Evolutionary conservation across 2,329 filamentous ascomycete genomes (phyloP).

Genomic region (Fonsecaea nubica): DNA sequence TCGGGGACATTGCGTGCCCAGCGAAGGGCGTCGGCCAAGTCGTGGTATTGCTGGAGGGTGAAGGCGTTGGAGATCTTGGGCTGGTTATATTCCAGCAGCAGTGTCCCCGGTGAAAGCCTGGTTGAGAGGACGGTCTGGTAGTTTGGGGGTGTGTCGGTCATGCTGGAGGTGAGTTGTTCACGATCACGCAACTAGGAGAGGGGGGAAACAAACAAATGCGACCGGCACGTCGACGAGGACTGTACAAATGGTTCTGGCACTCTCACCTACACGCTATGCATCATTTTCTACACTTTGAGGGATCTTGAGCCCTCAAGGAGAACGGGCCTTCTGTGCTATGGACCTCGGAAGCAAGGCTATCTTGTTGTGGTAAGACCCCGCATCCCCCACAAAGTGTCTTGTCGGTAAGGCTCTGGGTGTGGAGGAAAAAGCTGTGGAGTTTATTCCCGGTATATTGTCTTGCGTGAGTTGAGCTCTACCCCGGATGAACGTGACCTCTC

Average conservation of each 20-base stretch:
- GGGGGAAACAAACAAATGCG: background rate
- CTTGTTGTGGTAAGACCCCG: conserved; percentile 3
- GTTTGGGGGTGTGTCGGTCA: background rate
- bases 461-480: background rate
- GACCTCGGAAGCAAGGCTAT: conserved; percentile 8
- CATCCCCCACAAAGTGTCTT: background rate
- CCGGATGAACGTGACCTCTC: background rate
- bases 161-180: background rate
- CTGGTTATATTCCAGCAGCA: conserved; percentile 2
- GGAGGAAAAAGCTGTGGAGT: background rate
- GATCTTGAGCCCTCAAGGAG: background rate
- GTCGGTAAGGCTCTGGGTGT: background rate
- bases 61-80: conserved; percentile 5
- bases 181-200: background rate
- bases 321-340: background rate
- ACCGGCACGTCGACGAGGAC: background rate
- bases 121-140: background rate
- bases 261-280: background rate
- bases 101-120: background rate
- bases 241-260: background rate
- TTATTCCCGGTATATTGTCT: background rate
- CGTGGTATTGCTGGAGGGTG: conserved; percentile 3
- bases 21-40: background rate
- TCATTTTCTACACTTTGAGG: background rate
- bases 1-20: background rate